Evolutionary conservation across 805 yeast species (phyloP).

Genomic region (Pachysolen tannophilus): DNA sequence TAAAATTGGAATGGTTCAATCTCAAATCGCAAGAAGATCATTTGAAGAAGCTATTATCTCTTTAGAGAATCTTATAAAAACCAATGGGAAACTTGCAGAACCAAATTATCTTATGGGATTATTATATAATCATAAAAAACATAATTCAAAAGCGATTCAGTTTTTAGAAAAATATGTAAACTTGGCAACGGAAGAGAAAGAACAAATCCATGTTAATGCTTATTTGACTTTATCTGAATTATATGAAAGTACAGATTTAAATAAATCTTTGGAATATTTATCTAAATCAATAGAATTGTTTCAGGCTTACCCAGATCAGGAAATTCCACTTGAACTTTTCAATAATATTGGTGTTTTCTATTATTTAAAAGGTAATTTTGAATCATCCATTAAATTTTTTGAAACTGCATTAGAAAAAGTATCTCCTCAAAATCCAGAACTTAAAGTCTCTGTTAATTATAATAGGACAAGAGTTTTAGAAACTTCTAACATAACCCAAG

Average conservation of each 20-base stretch:
- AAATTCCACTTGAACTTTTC: conserved; percentile 49
- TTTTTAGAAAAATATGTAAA: conserved; percentile 65
- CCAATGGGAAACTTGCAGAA: conserved; percentile 64
- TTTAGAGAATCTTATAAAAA: conserved; percentile 64
- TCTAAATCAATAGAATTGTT: conserved; percentile 50
- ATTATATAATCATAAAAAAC: conserved; percentile 42
- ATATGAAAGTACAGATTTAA: conserved; percentile 57
- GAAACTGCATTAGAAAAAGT: conserved; percentile 17
- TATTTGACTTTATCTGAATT: conserved; percentile 60
- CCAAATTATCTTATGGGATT: conserved; percentile 71
- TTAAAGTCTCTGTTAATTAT: conserved; percentile 43
- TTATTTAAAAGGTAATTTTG: conserved; percentile 53
- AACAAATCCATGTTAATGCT: conserved; percentile 57
- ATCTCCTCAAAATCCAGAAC: conserved; percentile 13
- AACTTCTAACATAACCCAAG: conserved; percentile 22
- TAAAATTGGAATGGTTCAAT: conserved; percentile 77
- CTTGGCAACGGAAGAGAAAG: conserved; percentile 47
- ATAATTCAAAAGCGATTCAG: conserved; percentile 44
- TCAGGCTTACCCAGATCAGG: conserved; percentile 22
- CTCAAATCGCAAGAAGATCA: conserved; percentile 68
- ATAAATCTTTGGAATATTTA: conserved; percentile 60
- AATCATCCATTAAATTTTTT: conserved; percentile 50
- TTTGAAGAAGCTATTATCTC: conserved; percentile 80
- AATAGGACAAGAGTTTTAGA: conserved; percentile 69
- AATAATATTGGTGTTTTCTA: conserved; percentile 85